Evolutionary conservation across 2,329 filamentous ascomycete species (phyloP), one percentile per base, ranked within the genome.

Genomic region (Cucurbitaria berberidis): DNA sequence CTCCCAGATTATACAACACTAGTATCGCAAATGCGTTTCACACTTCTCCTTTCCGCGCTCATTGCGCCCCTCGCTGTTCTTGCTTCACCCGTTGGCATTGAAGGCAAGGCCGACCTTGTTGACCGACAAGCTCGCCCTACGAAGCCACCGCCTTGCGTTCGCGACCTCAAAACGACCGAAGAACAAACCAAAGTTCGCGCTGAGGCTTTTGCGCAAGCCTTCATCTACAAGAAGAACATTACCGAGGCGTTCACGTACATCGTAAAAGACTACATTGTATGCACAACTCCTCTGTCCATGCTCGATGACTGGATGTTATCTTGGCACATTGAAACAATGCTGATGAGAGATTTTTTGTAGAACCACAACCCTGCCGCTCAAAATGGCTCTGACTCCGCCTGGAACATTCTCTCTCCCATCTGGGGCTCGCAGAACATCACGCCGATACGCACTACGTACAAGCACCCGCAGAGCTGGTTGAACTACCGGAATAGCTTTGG

Each of bases 321-420:
- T n/a, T 30, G 13, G 13, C 5, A 34, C 16, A 5, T 4, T 13
- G 13, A 8, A 34, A 16, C 13, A 5, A 15, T 34, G 30, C 30
- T 34, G 30, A 34, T 15, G 30, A 34, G 13, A 13, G 8, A 34
- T 34, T 13, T 4, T 15, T n/a, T 34, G 3, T 34, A 34, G 30
- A 72, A 72, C 56, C 69, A 72, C 50, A 68, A 71, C 41, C 66
- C 68, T 3, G 40, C 51, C 2, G 67, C 64, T 0, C 41, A 66
- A 30, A 71, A 72, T 39, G 68, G 69, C 8, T 69, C 57, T 15
- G 67, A 71, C 16, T 64, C 62, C 3, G 68, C 66, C 11, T 71
- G 67, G 68, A 48, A 53, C 19, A 63, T 67, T 19, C 46, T 72
- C 1, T 57, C 52, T 5, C 66, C 66, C 0, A 62, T 68, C 9